phyloP scores from a whole-genome alignment of 345 rosid genomes.

The Euclidium syriacum region DNA sequence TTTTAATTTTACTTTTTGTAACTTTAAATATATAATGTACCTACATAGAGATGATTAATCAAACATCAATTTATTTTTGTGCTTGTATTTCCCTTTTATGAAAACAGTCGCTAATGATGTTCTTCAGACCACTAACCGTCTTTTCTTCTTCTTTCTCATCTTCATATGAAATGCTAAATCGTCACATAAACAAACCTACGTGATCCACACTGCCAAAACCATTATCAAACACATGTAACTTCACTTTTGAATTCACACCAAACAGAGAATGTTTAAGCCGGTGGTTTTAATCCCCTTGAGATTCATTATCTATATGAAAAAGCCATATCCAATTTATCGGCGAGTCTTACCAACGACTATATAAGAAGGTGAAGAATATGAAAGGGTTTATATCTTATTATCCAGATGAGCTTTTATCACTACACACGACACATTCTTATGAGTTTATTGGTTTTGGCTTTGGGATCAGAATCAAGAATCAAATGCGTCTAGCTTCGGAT shows the following conservation, averaged over 20 bases:
- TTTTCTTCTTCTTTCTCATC: conserved; percentile 12
- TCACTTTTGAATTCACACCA: conserved; percentile 31
- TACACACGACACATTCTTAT: conserved; percentile 63
- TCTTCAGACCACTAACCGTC: conserved; percentile 23
- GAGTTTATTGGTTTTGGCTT: conserved; percentile 55
- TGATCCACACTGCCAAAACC: conserved; percentile 54
- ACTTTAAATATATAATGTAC: conserved; percentile 15
- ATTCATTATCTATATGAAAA: conserved; percentile 53
- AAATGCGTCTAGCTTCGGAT: conserved; percentile 39
- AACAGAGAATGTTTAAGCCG: conserved; percentile 19
- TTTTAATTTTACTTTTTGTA: too few species aligned
- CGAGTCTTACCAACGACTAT: conserved; percentile 48
- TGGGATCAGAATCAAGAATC: conserved; percentile 52
- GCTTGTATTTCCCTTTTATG: conserved; percentile 1
- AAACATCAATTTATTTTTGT: conserved; percentile 11
- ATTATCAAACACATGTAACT: conserved; percentile 29
- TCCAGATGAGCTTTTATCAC: conserved; percentile 51
- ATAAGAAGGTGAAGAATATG: conserved; percentile 39
- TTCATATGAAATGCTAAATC: conserved; percentile 29
- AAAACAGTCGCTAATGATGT: conserved; percentile 23
- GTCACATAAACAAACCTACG: conserved; percentile 39
- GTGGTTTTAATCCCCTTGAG: conserved; percentile 33
- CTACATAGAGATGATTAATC: neutral
- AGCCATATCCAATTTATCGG: conserved; percentile 62
- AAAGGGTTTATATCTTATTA: conserved; percentile 53